These are phyloP conservation scores for Bryoglossum gracile DNA, from an alignment of 495 filamentous ascomycete species.

Conservation along the genomic window DNA sequence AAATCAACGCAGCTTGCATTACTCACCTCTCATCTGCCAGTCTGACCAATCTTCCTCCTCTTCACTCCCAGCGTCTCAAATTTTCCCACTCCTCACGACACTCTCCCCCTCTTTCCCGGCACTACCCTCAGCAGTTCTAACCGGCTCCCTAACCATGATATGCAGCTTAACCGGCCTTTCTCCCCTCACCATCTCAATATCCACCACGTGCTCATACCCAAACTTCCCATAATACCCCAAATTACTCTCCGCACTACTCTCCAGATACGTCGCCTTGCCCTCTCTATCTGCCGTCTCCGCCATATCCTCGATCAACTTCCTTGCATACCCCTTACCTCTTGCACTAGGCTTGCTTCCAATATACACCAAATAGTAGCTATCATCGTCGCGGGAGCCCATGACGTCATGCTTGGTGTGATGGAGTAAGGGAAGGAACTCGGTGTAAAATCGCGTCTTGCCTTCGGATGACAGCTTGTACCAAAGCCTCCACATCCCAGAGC, in stretches of 20 bases:
- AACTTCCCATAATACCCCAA: slow-evolving; percentile 60
- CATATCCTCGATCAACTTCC: slow-evolving; percentile 58
- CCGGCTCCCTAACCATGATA: slow-evolving; percentile 69
- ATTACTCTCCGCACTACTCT: slow-evolving; percentile 62
- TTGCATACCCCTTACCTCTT: slow-evolving; percentile 61
- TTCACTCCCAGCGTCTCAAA: not conserved
- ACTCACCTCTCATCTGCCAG: not conserved
- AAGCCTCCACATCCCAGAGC: slow-evolving; percentile 65
- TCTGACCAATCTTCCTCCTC: not conserved
- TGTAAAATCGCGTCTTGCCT: slow-evolving; percentile 63
- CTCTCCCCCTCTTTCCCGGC: slow-evolving; percentile 3
- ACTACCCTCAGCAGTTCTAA: slow-evolving; percentile 7
- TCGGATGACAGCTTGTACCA: slow-evolving; percentile 63
- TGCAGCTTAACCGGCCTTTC: slow-evolving; percentile 56
- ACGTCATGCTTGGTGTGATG: slow-evolving; percentile 61
- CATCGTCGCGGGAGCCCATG: slow-evolving; percentile 55
- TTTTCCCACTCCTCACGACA: slow-evolving; percentile 6
- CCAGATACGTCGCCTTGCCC: slow-evolving; percentile 60
- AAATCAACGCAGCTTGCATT: not conserved
- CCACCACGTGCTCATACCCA: slow-evolving; percentile 54
- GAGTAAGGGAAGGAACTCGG: slow-evolving; percentile 68
- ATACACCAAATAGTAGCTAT: slow-evolving; percentile 72
- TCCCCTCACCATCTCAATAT: slow-evolving; percentile 52
- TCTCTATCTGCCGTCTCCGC: slow-evolving; percentile 58
- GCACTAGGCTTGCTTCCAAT: slow-evolving; percentile 61